phyloP scores from a whole-genome alignment of 495 filamentous ascomycete species.

The Daldinia childiae region DNA sequence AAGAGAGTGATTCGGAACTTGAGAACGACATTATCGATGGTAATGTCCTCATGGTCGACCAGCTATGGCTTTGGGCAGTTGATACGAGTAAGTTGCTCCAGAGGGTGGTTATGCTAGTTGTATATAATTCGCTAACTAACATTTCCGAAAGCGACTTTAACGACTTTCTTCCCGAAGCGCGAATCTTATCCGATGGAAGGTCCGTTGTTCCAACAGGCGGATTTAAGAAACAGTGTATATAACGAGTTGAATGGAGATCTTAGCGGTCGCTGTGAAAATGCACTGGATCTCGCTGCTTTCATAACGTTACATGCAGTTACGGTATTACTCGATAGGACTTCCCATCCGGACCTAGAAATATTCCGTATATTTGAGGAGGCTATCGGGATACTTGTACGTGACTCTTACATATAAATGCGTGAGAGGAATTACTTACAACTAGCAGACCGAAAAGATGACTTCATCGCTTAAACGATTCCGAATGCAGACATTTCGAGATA shows the following conservation, averaged over 20 bases:
- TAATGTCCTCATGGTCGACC: conserved; percentile 75
- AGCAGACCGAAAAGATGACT: conserved; percentile 69
- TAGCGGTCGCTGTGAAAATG: conserved; percentile 69
- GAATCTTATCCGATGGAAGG: conserved; percentile 61
- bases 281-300: conserved; percentile 69
- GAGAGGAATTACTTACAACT: conserved; percentile 7
- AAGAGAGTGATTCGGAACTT: conserved; percentile 44
- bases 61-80: conserved; percentile 74
- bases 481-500: conserved; percentile 55
- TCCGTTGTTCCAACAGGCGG: conserved; percentile 68
- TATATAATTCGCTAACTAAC: conserved; percentile 3
- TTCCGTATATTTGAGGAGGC: conserved; percentile 75
- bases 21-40: conserved; percentile 62
- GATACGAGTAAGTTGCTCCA: conserved; percentile 57
- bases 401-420: background rate
- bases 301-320: conserved; percentile 70
- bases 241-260: conserved; percentile 75
- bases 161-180: conserved; percentile 67
- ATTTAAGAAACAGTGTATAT: conserved; percentile 70
- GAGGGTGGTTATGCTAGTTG: background rate
- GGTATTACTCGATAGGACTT: conserved; percentile 66
- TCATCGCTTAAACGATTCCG: conserved; percentile 71
- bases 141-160: conserved; percentile 52
- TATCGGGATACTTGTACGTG: conserved; percentile 67
- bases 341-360: conserved; percentile 69